Evolutionary conservation across 2,329 filamentous ascomycete genomes (phyloP), one percentile per base, ranked within the genome.

Genomic region (Amauroascus niger): DNA sequence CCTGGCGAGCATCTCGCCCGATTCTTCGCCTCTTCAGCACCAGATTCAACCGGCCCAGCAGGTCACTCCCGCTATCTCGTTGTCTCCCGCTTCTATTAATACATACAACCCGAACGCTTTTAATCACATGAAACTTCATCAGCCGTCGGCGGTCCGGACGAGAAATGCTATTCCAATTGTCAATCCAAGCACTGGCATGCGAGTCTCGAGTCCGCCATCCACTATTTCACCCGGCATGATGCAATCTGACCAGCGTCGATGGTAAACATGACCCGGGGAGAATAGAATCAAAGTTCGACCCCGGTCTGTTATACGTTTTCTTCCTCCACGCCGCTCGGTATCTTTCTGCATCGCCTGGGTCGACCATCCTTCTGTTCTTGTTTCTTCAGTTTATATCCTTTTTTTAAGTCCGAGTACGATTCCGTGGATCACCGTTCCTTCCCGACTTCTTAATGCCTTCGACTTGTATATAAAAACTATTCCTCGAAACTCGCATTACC

Each of bases 131-230:
- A 96, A 95, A 75, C 78, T 94, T 58, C 88, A 95, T 73, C 91
- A 96, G 76, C 88, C 90, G 57, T 79, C 90, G 58, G 88, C 90
- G 58, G 88, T 90, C 59, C 87, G 93, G 62, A 82, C 86, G 55
- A 88, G 89, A 71, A 97, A 96, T 71, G 88, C 93, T 65, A 97
- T 97, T 62, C 91, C 91, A 56, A 98, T 98, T 69, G 88, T 97
- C 72, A 95, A 98, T 77, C 93, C 93, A 52, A 87, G 81, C 62
- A 96, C 91, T 54, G 89, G 93, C 66, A 83, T 89, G 69, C 81
- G 82, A 65, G 85, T 96, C 76, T 84, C 88, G 54, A 95, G 88
- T 75, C 91, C 91, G 61, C 88, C 91, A 24, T 84, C 84, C 58
- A 82, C 79, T 60, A 78, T 84, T 65, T 83, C 81, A 53, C 81